A percentile compares a stretch with the other conserved stretches of the same genome.
These are phyloP conservation scores for Histomonas meleagridis DNA, from an alignment of 208 protist species.

Conservation along the genomic window DNA sequence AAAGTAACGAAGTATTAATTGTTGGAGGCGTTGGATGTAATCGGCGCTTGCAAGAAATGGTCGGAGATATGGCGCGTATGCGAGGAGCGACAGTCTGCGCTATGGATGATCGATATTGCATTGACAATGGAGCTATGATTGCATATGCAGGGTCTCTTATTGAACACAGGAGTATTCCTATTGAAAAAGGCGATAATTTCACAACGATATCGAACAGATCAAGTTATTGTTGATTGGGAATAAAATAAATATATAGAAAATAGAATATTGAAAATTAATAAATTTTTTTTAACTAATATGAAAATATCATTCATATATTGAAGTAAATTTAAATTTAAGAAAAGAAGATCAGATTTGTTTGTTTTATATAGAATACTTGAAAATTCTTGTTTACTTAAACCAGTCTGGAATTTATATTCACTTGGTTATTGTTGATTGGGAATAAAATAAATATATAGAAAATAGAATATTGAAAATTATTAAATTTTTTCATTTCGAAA, in stretches of 20 bases:
- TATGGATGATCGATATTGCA: slow-evolving; percentile 78
- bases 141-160: slow-evolving; percentile 67
- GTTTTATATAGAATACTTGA: too few relatives aligned
- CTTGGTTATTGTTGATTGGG: slow-evolving; percentile 38
- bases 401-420: too few relatives aligned
- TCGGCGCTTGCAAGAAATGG: slow-evolving; percentile 83
- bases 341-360: too few relatives aligned
- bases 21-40: slow-evolving; percentile 98
- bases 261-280: too few relatives aligned
- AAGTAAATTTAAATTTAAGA: too few relatives aligned
- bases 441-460: too few relatives aligned
- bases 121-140: slow-evolving; percentile 99
- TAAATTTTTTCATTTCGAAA: too few relatives aligned
- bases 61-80: slow-evolving; percentile 42
- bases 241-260: too few relatives aligned
- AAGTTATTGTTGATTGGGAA: slow-evolving; percentile 36
- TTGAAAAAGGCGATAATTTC: background rate
- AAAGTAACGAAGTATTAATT: slow-evolving; percentile 80
- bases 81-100: slow-evolving; percentile 40
- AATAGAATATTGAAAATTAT: too few relatives aligned
- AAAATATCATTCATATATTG: too few relatives aligned
- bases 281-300: too few relatives aligned
- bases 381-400: too few relatives aligned
- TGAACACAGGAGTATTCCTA: background rate
- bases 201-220: slow-evolving; percentile 39